Percentiles rank a stretch among this genome's conserved stretches.
phyloP scores from a whole-genome alignment of 768 basidiomycete species.

The Kwoniella sp. region DNA sequence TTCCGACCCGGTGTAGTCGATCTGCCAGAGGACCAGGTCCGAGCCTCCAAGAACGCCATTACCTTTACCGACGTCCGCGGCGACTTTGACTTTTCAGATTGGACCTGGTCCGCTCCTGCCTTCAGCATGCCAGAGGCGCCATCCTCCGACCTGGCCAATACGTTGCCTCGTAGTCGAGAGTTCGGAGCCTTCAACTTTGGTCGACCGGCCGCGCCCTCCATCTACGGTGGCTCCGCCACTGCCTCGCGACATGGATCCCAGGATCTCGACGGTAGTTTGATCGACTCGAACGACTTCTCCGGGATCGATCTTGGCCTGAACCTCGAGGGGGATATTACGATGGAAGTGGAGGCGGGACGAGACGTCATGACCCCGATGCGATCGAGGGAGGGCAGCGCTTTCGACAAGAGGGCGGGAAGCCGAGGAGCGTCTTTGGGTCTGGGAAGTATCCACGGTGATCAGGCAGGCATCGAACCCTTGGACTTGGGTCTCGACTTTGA shows the following conservation, averaged over 20 bases:
- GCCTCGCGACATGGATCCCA: constrained; percentile 25
- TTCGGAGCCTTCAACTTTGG: constrained; percentile 43
- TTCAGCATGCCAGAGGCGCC: constrained; percentile 15
- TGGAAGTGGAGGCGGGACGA: constrained; percentile 34
- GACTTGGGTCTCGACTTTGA: constrained; percentile 24
- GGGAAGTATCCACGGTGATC: constrained; percentile 1
- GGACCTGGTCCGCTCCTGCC: constrained; percentile 57
- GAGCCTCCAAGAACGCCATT: constrained; percentile 80
- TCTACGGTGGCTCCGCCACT: constrained; percentile 29
- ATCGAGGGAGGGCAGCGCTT: constrained; percentile 20
- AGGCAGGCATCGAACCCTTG: constrained; percentile 10
- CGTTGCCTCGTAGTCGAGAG: constrained; percentile 21
- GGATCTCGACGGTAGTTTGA: constrained; percentile 25
- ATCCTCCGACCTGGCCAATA: constrained; percentile 16
- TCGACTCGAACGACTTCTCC: constrained; percentile 43
- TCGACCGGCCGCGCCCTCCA: constrained; percentile 30
- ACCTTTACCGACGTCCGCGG: constrained; percentile 66
- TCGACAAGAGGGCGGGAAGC: constrained; percentile 2
- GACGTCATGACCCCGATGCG: constrained; percentile 15
- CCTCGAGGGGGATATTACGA: constrained; percentile 20
- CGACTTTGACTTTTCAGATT: constrained; percentile 55
- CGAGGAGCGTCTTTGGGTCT: constrained; percentile 8
- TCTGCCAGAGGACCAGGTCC: constrained; percentile 89
- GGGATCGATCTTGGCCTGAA: constrained; percentile 38
- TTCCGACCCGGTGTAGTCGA: constrained; percentile 94